Conservation (phyloP, 768 basidiomycete genomes). For the Cantharellus anzutake region DNA sequence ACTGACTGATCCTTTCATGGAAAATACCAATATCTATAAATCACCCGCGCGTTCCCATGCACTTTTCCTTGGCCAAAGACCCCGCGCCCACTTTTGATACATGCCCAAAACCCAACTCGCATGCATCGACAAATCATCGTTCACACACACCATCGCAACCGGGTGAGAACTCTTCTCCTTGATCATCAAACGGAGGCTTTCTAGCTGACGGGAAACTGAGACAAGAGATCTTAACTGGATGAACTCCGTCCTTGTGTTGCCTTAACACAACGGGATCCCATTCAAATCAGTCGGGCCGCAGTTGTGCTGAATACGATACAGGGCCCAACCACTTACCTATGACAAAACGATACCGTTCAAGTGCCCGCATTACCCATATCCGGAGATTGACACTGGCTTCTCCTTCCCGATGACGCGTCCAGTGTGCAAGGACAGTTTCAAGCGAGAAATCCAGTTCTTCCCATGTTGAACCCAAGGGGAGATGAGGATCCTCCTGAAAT, state of each 20-base stretch:
- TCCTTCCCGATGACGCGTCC: background rate
- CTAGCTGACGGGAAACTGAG: background rate
- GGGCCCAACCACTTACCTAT: conserved; percentile 3
- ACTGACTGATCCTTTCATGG: too few relatives aligned
- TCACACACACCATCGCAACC: background rate
- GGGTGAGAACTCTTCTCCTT: background rate
- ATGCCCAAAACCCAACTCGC: too few relatives aligned
- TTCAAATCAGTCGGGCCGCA: background rate
- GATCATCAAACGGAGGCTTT: background rate
- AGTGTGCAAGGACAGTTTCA: conserved; percentile 1
- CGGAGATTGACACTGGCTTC: background rate
- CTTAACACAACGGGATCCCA: background rate
- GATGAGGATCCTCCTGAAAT: background rate
- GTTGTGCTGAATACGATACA: background rate
- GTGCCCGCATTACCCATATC: conserved; percentile 3
- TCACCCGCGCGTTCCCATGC: too few relatives aligned
- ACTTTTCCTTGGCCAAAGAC: too few relatives aligned
- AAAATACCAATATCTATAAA: too few relatives aligned
- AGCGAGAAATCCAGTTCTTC: conserved; percentile 9
- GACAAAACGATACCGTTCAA: conserved; percentile 8
- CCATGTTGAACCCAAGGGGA: conserved; percentile 10
- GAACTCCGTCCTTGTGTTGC: background rate
- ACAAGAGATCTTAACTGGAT: background rate
- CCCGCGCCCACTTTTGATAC: too few relatives aligned
- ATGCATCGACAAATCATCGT: background rate